Evolutionary conservation across 202 grass and related monocot species (phyloP).

Genomic region (Schoenoplectus tabernaemontani): DNA sequence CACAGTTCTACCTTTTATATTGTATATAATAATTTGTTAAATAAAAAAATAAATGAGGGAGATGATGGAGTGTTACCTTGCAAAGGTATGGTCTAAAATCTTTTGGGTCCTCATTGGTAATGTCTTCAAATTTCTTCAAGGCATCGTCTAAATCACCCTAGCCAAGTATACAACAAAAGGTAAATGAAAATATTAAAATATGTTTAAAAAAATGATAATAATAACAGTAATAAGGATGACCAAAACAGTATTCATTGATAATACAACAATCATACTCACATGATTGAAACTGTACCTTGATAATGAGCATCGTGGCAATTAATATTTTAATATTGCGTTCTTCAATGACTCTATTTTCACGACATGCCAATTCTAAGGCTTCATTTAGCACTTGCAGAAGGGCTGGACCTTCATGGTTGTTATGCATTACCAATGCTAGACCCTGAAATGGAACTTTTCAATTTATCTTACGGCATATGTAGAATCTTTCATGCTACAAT

Average conservation of each 20-base stretch:
- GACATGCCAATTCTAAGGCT: constrained; percentile 61
- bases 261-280: constrained; percentile 2
- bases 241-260: not conserved
- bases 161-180: not conserved
- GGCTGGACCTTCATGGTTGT: constrained; percentile 40
- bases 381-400: constrained; percentile 76
- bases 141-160: constrained; percentile 67
- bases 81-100: constrained; percentile 87
- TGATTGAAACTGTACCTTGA: constrained; percentile 32
- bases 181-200: constrained; percentile 5
- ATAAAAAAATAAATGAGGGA: not conserved
- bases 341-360: constrained; percentile 59
- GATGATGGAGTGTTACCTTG: constrained; percentile 34
- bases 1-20: not conserved
- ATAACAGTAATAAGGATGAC: not conserved
- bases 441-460: constrained; percentile 41
- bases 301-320: constrained; percentile 84
- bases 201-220: not conserved
- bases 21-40: not conserved
- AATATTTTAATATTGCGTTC: constrained; percentile 78
- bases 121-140: constrained; percentile 51
- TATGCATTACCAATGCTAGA: constrained; percentile 67
- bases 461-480: not conserved
- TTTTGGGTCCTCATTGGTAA: constrained; percentile 64
- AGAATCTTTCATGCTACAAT: not conserved